These are phyloP conservation scores for Lepiota venenata DNA, from an alignment of 768 basidiomycete genomes.

Conservation along the genomic window DNA sequence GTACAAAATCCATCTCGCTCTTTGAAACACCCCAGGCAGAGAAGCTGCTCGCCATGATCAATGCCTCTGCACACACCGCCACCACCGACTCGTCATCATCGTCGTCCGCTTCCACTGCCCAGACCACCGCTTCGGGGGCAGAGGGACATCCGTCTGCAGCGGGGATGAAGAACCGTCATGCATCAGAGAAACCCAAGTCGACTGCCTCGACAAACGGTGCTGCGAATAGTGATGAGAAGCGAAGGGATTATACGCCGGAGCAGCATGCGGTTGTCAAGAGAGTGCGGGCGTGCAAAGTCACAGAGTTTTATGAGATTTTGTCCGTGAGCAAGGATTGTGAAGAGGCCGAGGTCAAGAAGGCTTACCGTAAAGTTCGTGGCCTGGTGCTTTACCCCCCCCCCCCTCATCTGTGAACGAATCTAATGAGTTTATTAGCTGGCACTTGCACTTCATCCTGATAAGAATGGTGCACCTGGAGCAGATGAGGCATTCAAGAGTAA, in stretches of 20 bases:
- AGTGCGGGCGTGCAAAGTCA: conserved; percentile 80
- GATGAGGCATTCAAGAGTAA: conserved; percentile 97
- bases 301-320: conserved; percentile 93
- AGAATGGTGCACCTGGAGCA: conserved; percentile 96
- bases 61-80: conserved; percentile 44
- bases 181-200: background rate
- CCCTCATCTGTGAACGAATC: background rate
- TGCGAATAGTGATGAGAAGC: conserved; percentile 62
- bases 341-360: conserved; percentile 86
- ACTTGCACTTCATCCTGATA: conserved; percentile 86
- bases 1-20: conserved; percentile 80
- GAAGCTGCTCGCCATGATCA: conserved; percentile 63
- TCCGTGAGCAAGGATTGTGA: conserved; percentile 76
- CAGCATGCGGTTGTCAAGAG: conserved; percentile 82
- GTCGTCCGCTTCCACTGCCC: conserved; percentile 34
- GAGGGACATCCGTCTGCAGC: conserved; percentile 76
- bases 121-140: conserved; percentile 37
- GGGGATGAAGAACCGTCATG: conserved; percentile 62
- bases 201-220: conserved; percentile 29
- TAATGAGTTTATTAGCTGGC: conserved; percentile 55
- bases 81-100: conserved; percentile 39
- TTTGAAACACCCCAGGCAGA: conserved; percentile 77
- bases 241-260: conserved; percentile 85
- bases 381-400: background rate
- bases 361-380: conserved; percentile 83